phyloP scores from a whole-genome alignment of 2,329 filamentous ascomycete species.

The Colletotrichum zoysiae region DNA sequence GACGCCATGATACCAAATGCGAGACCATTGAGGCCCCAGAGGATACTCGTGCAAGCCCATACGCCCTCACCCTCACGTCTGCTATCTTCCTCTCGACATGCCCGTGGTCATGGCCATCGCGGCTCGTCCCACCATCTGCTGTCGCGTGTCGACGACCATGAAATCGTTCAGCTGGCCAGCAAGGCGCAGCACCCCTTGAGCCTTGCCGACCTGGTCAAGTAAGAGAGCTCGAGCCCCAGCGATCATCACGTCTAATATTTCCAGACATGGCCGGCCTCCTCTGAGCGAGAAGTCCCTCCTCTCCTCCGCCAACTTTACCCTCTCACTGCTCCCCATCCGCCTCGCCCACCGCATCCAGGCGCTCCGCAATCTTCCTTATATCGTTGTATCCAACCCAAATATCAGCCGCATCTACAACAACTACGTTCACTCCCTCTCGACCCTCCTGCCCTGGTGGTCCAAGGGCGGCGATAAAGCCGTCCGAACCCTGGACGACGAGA shows the following conservation, averaged over 20 bases:
- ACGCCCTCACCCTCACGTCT: constrained; percentile 11
- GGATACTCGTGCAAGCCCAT: constrained; percentile 32
- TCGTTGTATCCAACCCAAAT: constrained; percentile 97
- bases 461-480: constrained; percentile 64
- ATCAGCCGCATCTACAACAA: constrained; percentile 96
- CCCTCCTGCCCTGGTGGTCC: constrained; percentile 81
- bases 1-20: constrained; percentile 60
- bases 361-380: constrained; percentile 93
- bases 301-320: constrained; percentile 94
- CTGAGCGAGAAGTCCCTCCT: constrained; percentile 84
- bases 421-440: constrained; percentile 93
- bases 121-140: constrained; percentile 36
- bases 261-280: constrained; percentile 82
- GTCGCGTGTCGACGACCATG: constrained; percentile 55
- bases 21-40: constrained; percentile 55
- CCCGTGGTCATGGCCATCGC: constrained; percentile 21
- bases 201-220: constrained; percentile 90
- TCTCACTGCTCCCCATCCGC: constrained; percentile 90
- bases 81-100: constrained; percentile 44
- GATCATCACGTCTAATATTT: not conserved
- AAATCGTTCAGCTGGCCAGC: constrained; percentile 82
- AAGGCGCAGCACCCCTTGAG: constrained; percentile 85
- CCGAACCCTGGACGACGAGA: constrained; percentile 85
- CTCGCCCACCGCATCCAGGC: constrained; percentile 95
- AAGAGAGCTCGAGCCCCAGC: constrained; percentile 46